phyloP scores from a whole-genome alignment of 331 rosid species.

The Arachis monticola region DNA sequence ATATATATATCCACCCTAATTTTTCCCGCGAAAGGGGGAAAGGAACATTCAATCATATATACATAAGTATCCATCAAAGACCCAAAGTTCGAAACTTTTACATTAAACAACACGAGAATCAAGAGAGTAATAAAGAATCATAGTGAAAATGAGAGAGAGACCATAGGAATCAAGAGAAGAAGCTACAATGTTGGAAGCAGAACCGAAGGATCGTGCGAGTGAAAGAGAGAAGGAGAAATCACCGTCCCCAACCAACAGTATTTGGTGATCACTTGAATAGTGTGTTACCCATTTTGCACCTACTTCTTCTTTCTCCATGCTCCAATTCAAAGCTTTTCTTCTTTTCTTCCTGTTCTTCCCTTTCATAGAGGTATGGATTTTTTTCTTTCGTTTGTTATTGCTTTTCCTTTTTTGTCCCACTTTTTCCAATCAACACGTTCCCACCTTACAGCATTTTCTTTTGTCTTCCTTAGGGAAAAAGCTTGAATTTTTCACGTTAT shows the following conservation, averaged over 20 bases:
- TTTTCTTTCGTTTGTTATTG: too few species aligned
- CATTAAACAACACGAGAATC: too few species aligned
- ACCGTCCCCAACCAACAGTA: conserved; percentile 66
- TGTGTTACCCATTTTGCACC: conserved; percentile 47
- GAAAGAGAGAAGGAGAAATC: conserved; percentile 44
- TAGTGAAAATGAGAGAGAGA: neutral
- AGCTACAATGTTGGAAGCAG: conserved; percentile 47
- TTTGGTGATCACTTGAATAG: conserved; percentile 57
- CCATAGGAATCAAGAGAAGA: conserved; percentile 47
- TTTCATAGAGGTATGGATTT: too few species aligned
- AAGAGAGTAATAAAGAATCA: neutral
- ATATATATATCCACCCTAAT: neutral
- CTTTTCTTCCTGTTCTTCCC: too few species aligned
- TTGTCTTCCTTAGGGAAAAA: too few species aligned
- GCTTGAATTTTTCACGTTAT: too few species aligned
- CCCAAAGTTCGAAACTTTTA: conserved; percentile 9
- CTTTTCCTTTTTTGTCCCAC: too few species aligned
- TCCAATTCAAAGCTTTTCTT: too few species aligned
- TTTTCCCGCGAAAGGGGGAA: neutral
- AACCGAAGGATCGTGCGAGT: conserved; percentile 43
- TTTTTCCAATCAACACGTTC: too few species aligned
- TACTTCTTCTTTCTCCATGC: neutral
- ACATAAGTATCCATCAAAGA: neutral
- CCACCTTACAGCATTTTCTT: too few species aligned
- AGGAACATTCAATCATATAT: neutral